Percentiles rank a stretch among this genome's conserved stretches.
Evolutionary conservation across 805 yeast species (phyloP).

Genomic region (Crinitomyces ghanaensis): DNA sequence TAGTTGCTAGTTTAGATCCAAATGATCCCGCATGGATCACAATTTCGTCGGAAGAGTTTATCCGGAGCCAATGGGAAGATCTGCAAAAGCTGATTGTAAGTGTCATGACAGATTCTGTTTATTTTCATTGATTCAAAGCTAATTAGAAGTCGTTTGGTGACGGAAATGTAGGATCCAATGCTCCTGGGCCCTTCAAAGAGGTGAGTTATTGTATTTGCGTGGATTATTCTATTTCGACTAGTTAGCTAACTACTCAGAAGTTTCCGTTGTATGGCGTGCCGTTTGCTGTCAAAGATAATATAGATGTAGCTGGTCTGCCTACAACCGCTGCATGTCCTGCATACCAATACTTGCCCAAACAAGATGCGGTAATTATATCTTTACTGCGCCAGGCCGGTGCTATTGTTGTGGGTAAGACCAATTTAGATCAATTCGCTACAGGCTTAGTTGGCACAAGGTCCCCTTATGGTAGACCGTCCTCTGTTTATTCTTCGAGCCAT

Average conservation of each 20-base stretch:
- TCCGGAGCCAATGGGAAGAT: constrained; percentile 67
- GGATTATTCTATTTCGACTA: constrained; percentile 1
- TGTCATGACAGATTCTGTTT: neutral
- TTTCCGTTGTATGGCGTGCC: constrained; percentile 85
- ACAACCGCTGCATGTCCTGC: constrained; percentile 97
- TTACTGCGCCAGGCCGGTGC: constrained; percentile 85
- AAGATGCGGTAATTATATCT: constrained; percentile 66
- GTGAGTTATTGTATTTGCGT: neutral
- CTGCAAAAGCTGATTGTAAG: constrained; percentile 22
- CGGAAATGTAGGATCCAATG: neutral
- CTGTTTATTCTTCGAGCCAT: constrained; percentile 62
- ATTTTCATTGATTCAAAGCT: neutral
- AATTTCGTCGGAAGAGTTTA: constrained; percentile 47
- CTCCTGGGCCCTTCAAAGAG: neutral
- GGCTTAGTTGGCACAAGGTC: constrained; percentile 93
- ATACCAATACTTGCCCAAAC: constrained; percentile 52
- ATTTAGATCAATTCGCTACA: constrained; percentile 94
- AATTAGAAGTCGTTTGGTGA: neutral
- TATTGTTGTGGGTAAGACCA: constrained; percentile 85
- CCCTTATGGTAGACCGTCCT: constrained; percentile 84
- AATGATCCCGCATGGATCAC: constrained; percentile 91
- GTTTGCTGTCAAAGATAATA: constrained; percentile 87
- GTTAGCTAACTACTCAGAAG: constrained; percentile 15
- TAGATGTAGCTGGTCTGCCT: constrained; percentile 67
- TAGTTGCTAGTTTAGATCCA: constrained; percentile 23